Percentiles rank a stretch among this genome's conserved stretches.
These are phyloP conservation scores for Fonsecaea pedrosoi DNA, from an alignment of 2,329 filamentous ascomycete species.

Conservation along the genomic window DNA sequence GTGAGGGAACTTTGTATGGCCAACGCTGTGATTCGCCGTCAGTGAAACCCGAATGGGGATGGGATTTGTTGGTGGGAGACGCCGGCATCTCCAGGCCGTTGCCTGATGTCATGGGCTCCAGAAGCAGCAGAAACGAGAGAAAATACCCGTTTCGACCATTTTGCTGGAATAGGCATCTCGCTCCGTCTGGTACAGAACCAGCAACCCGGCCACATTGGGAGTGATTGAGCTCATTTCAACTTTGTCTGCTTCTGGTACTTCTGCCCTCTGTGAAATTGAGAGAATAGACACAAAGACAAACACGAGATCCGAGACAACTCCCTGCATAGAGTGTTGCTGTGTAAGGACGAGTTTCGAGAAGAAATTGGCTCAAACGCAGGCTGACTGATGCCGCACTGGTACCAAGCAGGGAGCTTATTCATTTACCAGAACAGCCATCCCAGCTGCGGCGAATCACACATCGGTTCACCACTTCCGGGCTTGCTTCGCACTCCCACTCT, in stretches of 20 bases:
- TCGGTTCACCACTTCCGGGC: conserved; percentile 26
- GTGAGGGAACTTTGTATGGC: not conserved
- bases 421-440: conserved; percentile 13
- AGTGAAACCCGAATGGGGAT: not conserved
- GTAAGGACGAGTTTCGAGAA: conserved; percentile 12
- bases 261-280: not conserved
- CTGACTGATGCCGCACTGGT: conserved; percentile 18
- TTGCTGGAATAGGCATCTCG: not conserved
- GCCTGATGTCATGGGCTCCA: conserved; percentile 1
- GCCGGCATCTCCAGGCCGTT: not conserved
- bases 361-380: conserved; percentile 24
- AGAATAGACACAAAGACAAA: not conserved
- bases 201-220: not conserved
- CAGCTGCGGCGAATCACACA: conserved; percentile 5
- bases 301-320: not conserved
- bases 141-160: conserved; percentile 3
- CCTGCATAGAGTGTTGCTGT: not conserved
- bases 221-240: not conserved
- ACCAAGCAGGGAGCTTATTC: conserved; percentile 15
- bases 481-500: conserved; percentile 34
- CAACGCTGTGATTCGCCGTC: not conserved
- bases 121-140: not conserved
- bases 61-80: not conserved
- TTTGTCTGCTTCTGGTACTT: not conserved
- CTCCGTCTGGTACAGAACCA: not conserved